These are phyloP conservation scores for Iris macrosiphon DNA, from an alignment of 106 monocot species.

Conservation along the genomic window DNA sequence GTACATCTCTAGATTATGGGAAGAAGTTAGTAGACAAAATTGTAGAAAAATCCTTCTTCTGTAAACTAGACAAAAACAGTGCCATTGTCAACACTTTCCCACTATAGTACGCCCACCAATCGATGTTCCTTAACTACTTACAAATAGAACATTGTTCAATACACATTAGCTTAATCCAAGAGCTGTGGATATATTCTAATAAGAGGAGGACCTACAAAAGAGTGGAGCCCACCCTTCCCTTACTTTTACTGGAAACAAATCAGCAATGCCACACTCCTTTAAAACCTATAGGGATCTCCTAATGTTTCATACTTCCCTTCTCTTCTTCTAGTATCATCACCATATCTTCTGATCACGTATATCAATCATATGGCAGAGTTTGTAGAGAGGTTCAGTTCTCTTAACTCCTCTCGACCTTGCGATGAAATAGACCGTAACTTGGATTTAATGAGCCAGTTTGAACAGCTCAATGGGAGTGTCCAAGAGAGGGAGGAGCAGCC, in stretches of 20 bases:
- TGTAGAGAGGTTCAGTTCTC: too few relatives aligned
- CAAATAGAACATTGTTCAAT: not conserved
- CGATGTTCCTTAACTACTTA: constrained; percentile 5
- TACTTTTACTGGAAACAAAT: too few relatives aligned
- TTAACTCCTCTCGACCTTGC: too few relatives aligned
- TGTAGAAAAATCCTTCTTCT: not conserved
- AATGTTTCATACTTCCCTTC: not conserved
- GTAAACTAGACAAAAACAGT: constrained; percentile 1
- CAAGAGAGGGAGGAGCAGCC: constrained; percentile 9
- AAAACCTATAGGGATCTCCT: constrained; percentile 1
- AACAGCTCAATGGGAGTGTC: constrained; percentile 11
- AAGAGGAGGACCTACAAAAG: not conserved
- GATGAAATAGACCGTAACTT: constrained; percentile 23
- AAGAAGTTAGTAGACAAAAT: too few relatives aligned
- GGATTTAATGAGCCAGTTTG: constrained; percentile 27
- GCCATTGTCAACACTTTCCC: not conserved
- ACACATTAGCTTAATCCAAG: constrained; percentile 3
- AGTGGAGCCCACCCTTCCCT: too few relatives aligned
- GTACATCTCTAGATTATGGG: too few relatives aligned
- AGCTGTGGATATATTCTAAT: constrained; percentile 12
- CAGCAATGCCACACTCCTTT: not conserved
- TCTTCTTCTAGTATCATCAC: too few relatives aligned
- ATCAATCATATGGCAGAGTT: constrained; percentile 24
- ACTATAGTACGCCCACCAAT: constrained; percentile 10
- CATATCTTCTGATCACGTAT: too few relatives aligned